Percentiles rank a stretch among this genome's conserved stretches.
Evolutionary conservation across 768 basidiomycete species (phyloP).

Genomic region (Mycena amicta): DNA sequence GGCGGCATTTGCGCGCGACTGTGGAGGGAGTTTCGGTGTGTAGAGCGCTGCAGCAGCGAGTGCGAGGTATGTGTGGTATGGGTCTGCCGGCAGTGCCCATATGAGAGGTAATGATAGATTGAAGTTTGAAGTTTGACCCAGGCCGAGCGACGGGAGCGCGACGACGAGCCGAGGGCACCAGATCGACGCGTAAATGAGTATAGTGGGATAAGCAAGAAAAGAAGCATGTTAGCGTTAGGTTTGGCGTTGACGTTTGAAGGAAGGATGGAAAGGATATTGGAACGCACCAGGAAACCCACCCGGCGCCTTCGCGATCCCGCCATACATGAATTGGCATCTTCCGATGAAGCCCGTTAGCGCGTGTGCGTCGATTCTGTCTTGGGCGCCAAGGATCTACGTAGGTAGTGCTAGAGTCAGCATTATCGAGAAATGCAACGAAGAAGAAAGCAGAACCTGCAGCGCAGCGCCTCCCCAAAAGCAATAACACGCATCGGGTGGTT

Average conservation of each 20-base stretch:
- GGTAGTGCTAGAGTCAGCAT: too few species aligned
- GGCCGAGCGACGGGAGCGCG: too few species aligned
- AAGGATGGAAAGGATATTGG: neutral
- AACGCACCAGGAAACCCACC: conserved; percentile 73
- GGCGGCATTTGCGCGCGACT: conserved; percentile 25
- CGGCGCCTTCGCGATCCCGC: conserved; percentile 86
- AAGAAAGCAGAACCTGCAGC: conserved; percentile 45
- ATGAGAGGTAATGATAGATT: neutral
- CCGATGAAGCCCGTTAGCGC: conserved; percentile 68
- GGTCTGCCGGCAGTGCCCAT: conserved; percentile 53
- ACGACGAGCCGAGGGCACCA: too few species aligned
- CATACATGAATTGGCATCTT: conserved; percentile 82
- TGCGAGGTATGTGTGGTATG: conserved; percentile 92
- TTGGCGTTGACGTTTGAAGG: neutral
- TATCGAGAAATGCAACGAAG: too few species aligned
- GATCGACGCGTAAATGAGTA: too few species aligned
- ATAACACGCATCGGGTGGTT: conserved; percentile 91
- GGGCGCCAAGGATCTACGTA: conserved; percentile 79
- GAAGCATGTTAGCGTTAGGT: too few species aligned
- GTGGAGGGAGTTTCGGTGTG: conserved; percentile 39
- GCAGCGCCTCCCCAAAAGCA: conserved; percentile 94
- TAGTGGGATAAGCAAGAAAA: too few species aligned
- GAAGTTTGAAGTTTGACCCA: neutral
- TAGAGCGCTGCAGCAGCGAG: conserved; percentile 82
- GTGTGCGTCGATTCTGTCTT: conserved; percentile 55